phyloP scores from a whole-genome alignment of 345 rosid genomes.

The Eutrema japonicum region DNA sequence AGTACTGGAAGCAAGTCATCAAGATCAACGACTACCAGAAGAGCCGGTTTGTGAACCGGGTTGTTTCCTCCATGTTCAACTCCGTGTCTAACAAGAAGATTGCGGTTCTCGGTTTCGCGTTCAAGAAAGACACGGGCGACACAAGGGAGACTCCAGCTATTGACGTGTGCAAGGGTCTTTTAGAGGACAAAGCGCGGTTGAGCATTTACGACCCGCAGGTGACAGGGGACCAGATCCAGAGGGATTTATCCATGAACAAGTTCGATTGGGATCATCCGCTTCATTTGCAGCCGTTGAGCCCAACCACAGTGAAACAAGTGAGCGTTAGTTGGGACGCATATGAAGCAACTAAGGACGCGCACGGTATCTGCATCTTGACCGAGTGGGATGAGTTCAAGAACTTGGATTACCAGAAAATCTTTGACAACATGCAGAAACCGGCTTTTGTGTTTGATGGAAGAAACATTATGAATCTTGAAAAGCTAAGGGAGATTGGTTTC shows the following conservation, averaged over 20 bases:
- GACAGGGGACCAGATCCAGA: slow-evolving; percentile 68
- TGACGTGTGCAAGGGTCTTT: slow-evolving; percentile 78
- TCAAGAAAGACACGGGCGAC: slow-evolving; percentile 89
- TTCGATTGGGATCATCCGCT: slow-evolving; percentile 86
- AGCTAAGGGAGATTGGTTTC: slow-evolving; percentile 79
- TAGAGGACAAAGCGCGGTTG: slow-evolving; percentile 70
- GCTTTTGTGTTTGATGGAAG: slow-evolving; percentile 82
- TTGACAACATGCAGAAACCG: slow-evolving; percentile 75
- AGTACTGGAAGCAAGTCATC: slow-evolving; percentile 84
- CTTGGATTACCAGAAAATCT: slow-evolving; percentile 70
- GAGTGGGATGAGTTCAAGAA: slow-evolving; percentile 90
- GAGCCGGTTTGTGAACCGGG: slow-evolving; percentile 68
- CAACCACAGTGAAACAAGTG: slow-evolving; percentile 61
- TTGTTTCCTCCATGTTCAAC: slow-evolving; percentile 86
- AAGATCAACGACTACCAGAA: slow-evolving; percentile 84
- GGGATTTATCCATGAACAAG: slow-evolving; percentile 70
- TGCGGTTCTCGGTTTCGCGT: slow-evolving; percentile 78
- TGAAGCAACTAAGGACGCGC: slow-evolving; percentile 71
- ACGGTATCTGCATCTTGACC: slow-evolving; percentile 74
- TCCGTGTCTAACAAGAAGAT: slow-evolving; percentile 74
- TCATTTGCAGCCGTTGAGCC: slow-evolving; percentile 77
- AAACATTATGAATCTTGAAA: slow-evolving; percentile 55
- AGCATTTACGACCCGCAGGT: slow-evolving; percentile 88
- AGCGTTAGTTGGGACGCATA: slow-evolving; percentile 70
- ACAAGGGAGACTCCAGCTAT: slow-evolving; percentile 85